A percentile compares a stretch with the other conserved stretches of the same genome.
Conservation (phyloP, 1,284 basidiomycete genomes). For the Cryptococcus sp. region DNA sequence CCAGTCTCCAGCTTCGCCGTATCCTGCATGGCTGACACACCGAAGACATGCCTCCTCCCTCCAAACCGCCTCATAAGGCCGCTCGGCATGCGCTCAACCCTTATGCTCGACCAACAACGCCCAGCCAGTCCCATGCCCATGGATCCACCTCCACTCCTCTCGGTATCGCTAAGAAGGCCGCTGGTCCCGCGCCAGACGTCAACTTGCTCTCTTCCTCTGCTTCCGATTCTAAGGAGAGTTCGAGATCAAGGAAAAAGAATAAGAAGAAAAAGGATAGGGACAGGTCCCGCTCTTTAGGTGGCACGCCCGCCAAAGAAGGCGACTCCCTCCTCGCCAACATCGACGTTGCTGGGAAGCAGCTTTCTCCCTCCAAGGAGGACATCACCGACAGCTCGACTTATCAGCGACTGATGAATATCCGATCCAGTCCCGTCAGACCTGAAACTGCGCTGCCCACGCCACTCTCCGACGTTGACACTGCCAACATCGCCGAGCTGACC, state of each 20-base stretch:
- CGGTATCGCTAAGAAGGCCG: too few relatives aligned
- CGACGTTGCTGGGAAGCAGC: not conserved
- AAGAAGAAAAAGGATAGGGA: slow-evolving; percentile 11
- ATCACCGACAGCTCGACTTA: not conserved
- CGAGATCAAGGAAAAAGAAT: slow-evolving; percentile 5
- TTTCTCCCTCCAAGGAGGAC: not conserved
- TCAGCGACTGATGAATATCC: not conserved
- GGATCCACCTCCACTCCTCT: too few relatives aligned
- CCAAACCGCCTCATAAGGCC: not conserved
- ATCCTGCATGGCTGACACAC: too few relatives aligned
- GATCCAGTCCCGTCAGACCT: not conserved
- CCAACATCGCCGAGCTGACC: not conserved
- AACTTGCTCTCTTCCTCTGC: too few relatives aligned
- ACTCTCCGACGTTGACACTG: not conserved
- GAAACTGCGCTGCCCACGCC: not conserved
- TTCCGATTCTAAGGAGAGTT: not conserved
- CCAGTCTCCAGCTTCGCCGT: too few relatives aligned
- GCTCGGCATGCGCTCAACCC: not conserved
- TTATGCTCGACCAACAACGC: not conserved
- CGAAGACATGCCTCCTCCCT: not conserved
- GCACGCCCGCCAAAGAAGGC: not conserved
- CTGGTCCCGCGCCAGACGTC: too few relatives aligned
- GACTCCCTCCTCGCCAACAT: not conserved
- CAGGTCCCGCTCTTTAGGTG: not conserved
- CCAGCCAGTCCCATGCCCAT: too few relatives aligned